Evolutionary conservation across 225 moss, liverwort and hornwort genomes (phyloP).

Genomic region (Pseudisothecium myosuroides): DNA sequence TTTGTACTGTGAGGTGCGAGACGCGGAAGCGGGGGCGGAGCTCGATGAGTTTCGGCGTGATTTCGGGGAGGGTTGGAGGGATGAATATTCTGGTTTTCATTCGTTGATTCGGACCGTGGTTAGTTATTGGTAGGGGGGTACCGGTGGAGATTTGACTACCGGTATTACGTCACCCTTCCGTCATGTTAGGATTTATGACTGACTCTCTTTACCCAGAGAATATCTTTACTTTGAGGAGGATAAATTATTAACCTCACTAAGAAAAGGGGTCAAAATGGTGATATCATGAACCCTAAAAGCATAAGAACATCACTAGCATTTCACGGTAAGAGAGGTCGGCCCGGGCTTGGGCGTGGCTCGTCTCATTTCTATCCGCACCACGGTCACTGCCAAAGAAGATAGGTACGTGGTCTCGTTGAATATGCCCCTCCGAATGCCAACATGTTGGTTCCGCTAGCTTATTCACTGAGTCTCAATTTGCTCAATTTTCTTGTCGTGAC

Average conservation of each 20-base stretch:
- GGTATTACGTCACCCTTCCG: neutral
- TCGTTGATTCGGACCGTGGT: neutral
- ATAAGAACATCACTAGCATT: too few relatives aligned
- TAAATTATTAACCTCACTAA: neutral
- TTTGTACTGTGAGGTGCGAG: neutral
- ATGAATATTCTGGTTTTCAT: neutral
- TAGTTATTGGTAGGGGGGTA: neutral
- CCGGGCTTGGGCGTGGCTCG: too few relatives aligned
- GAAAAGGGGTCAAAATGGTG: neutral
- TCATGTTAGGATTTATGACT: neutral
- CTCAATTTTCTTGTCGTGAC: too few relatives aligned
- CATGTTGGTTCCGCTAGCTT: too few relatives aligned
- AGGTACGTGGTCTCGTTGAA: too few relatives aligned
- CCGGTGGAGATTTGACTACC: neutral
- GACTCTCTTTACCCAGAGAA: rapidly evolving
- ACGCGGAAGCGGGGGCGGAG: neutral
- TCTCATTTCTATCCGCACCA: too few relatives aligned
- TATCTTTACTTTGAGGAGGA: neutral
- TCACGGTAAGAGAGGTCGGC: too few relatives aligned
- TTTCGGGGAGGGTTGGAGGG: neutral
- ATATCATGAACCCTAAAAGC: neutral
- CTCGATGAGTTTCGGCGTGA: neutral
- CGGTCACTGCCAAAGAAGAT: too few relatives aligned
- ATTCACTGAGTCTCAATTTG: too few relatives aligned
- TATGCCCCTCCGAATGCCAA: too few relatives aligned